These are phyloP conservation scores for Penicillium sp. DNA, from an alignment of 2,329 filamentous ascomycete genomes.

Conservation along the genomic window DNA sequence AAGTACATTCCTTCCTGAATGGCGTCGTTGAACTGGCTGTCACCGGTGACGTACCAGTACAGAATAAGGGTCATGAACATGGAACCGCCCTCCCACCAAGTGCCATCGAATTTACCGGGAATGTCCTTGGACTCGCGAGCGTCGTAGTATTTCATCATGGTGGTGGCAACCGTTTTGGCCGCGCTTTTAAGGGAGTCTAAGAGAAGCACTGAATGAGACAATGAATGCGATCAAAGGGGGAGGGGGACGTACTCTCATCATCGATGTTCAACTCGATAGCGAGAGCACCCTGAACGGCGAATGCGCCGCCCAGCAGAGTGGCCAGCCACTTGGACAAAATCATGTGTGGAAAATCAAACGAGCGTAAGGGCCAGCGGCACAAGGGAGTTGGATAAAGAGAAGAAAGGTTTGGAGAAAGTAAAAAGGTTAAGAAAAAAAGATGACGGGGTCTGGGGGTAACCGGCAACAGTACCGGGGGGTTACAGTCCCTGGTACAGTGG, in stretches of 20 bases:
- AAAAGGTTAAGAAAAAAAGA: background rate
- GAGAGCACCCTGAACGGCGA: slow-evolving; percentile 17
- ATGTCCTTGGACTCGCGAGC: slow-evolving; percentile 38
- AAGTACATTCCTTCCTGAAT: slow-evolving; percentile 66
- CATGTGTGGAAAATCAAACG: slow-evolving; percentile 12
- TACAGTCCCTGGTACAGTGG: slow-evolving; percentile 1
- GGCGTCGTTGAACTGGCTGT: slow-evolving; percentile 67
- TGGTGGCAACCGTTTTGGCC: slow-evolving; percentile 35
- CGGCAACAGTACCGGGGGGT: slow-evolving; percentile 2
- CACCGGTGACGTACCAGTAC: slow-evolving; percentile 81
- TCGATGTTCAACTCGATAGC: slow-evolving; percentile 19
- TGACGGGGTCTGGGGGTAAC: background rate
- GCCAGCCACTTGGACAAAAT: slow-evolving; percentile 20
- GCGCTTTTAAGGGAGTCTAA: slow-evolving; percentile 35
- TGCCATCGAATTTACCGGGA: slow-evolving; percentile 40
- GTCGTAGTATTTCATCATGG: slow-evolving; percentile 41
- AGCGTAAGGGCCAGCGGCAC: slow-evolving; percentile 14
- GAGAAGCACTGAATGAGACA: slow-evolving; percentile 3
- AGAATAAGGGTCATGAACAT: slow-evolving; percentile 70
- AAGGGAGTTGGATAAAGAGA: background rate
- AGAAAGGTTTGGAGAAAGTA: background rate
- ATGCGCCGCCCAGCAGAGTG: slow-evolving; percentile 18
- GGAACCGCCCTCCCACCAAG: slow-evolving; percentile 68
- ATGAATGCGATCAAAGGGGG: background rate
- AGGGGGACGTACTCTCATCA: slow-evolving; percentile 15